phyloP scores from a whole-genome alignment of 139 green algal genomes.

The Chlamydomonas applanata region DNA sequence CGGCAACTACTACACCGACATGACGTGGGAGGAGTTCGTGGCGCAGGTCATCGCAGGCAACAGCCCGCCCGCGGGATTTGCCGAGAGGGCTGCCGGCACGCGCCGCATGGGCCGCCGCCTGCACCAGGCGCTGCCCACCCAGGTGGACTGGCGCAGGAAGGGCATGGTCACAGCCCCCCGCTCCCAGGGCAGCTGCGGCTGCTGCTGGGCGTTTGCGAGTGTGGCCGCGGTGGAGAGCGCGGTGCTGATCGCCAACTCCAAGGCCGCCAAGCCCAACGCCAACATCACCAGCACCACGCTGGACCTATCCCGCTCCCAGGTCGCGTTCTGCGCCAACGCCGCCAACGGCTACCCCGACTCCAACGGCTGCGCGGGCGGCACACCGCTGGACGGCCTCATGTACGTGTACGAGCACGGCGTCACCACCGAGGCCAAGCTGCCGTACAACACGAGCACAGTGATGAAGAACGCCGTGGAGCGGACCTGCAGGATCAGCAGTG shows the following conservation, averaged over 20 bases:
- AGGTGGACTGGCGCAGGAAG: too few species aligned
- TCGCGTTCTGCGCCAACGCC: conserved; percentile 11
- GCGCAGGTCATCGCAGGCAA: conserved; percentile 57
- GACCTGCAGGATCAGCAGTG: neutral
- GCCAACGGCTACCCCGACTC: too few species aligned
- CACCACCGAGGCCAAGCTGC: neutral
- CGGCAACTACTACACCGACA: conserved; percentile 80
- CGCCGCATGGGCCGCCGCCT: neutral
- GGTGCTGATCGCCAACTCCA: neutral
- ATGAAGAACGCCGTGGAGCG: neutral
- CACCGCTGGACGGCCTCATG: neutral
- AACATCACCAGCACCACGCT: neutral
- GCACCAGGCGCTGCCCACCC: too few species aligned
- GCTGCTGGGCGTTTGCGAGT: conserved; percentile 16
- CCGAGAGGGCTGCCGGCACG: too few species aligned
- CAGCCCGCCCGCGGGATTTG: neutral
- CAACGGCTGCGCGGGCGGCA: conserved; percentile 76
- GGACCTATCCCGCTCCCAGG: conserved; percentile 3
- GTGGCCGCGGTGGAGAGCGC: conserved; percentile 7
- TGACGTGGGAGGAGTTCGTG: conserved; percentile 74
- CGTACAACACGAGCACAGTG: neutral
- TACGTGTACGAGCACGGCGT: neutral
- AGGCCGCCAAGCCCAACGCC: conserved; percentile 40
- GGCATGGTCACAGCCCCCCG: neutral
- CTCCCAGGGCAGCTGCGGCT: conserved; percentile 15